phyloP scores from a whole-genome alignment of 495 filamentous ascomycete species.

The Cercophora newfieldiana region DNA sequence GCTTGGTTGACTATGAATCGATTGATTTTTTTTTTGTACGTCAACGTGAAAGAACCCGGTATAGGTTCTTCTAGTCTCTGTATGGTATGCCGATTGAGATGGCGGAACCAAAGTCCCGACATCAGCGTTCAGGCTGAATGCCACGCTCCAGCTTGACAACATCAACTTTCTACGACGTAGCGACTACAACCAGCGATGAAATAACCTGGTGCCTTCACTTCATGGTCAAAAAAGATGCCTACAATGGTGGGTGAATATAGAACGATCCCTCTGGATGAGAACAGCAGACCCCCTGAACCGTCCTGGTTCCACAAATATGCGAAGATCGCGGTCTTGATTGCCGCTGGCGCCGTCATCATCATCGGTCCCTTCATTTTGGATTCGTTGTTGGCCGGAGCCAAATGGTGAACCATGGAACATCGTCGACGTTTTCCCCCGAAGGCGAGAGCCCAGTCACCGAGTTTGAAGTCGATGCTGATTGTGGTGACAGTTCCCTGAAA shows the following conservation, averaged over 20 bases:
- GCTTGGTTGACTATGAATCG: too few species aligned
- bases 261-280: not conserved
- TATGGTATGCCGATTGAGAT: too few species aligned
- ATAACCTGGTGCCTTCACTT: not conserved
- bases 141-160: not conserved
- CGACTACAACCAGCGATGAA: not conserved
- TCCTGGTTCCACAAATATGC: not conserved
- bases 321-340: not conserved
- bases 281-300: not conserved
- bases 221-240: not conserved
- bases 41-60: too few species aligned
- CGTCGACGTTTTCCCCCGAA: not conserved
- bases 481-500: conserved; percentile 26
- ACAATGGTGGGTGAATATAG: not conserved
- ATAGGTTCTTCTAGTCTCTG: too few species aligned
- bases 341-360: not conserved
- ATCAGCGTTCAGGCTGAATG: not conserved
- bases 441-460: not conserved
- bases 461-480: not conserved
- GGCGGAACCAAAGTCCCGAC: too few species aligned
- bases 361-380: not conserved
- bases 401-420: not conserved
- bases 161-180: not conserved
- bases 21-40: too few species aligned
- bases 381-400: not conserved